phyloP scores from a whole-genome alignment of 805 yeast genomes.

The Saturnispora kantuleensis region DNA sequence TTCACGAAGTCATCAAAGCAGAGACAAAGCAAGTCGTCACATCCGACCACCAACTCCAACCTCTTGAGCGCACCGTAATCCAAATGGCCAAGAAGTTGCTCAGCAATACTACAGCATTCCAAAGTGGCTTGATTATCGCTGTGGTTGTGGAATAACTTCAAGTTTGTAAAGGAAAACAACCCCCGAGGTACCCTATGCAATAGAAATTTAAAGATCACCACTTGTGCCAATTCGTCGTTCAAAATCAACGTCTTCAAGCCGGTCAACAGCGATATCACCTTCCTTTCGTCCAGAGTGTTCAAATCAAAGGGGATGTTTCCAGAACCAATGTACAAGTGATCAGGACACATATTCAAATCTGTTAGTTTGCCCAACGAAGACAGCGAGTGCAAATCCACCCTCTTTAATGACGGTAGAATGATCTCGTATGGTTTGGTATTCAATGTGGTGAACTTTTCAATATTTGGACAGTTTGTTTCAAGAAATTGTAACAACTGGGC shows the following conservation, averaged over 20 bases:
- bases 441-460: conserved; percentile 5
- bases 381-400: conserved; percentile 10
- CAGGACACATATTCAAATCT: background rate
- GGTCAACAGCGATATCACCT: conserved; percentile 25
- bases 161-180: conserved; percentile 21
- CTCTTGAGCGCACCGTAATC: conserved; percentile 26
- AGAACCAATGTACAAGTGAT: background rate
- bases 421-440: background rate
- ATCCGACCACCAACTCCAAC: conserved; percentile 46
- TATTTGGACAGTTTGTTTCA: conserved; percentile 10
- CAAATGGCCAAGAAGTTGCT: conserved; percentile 22
- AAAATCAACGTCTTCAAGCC: conserved; percentile 19
- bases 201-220: conserved; percentile 23
- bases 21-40: conserved; percentile 36
- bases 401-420: conserved; percentile 2
- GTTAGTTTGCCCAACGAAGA: conserved; percentile 2
- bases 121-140: conserved; percentile 34
- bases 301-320: background rate
- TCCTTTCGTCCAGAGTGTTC: background rate
- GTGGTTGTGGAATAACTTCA: conserved; percentile 38
- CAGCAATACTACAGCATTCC: conserved; percentile 24
- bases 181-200: conserved; percentile 11
- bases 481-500: conserved; percentile 6
- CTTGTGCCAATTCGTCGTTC: conserved; percentile 23
- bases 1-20: conserved; percentile 36